Conservation (phyloP, 2,329 filamentous ascomycete species). For the Fusarium annulatum region DNA sequence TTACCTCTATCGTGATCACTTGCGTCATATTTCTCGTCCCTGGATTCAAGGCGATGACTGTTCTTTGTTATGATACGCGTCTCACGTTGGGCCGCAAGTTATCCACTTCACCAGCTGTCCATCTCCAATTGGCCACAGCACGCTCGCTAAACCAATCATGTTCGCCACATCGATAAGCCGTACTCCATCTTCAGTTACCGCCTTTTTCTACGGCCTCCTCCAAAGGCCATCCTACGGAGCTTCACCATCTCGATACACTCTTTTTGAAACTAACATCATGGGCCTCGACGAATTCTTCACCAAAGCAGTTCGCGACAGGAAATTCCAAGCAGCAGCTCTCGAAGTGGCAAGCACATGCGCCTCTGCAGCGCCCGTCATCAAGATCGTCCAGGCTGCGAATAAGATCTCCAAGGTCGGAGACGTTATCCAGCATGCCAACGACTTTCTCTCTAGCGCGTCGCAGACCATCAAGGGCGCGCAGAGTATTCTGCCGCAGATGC, state of each 20-base stretch:
- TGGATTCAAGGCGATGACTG: neutral
- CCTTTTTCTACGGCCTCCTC: slow-evolving; percentile 25
- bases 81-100: slow-evolving; percentile 27
- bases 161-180: neutral
- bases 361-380: slow-evolving; percentile 33
- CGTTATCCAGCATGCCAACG: slow-evolving; percentile 38
- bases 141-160: neutral
- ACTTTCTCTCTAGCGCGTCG: slow-evolving; percentile 38
- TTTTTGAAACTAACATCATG: slow-evolving; percentile 7
- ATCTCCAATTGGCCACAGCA: slow-evolving; percentile 4
- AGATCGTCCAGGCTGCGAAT: slow-evolving; percentile 43
- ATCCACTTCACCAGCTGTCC: slow-evolving; percentile 25
- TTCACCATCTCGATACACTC: neutral
- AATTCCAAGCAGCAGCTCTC: slow-evolving; percentile 24
- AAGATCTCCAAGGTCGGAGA: slow-evolving; percentile 43
- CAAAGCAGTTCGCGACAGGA: slow-evolving; percentile 26
- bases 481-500: slow-evolving; percentile 48
- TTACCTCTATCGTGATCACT: neutral
- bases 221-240: neutral
- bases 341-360: slow-evolving; percentile 29
- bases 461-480: slow-evolving; percentile 36
- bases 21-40: slow-evolving; percentile 1
- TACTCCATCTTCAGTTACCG: slow-evolving; percentile 31
- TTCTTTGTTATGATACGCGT: slow-evolving; percentile 11
- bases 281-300: slow-evolving; percentile 25